These are phyloP conservation scores for Priceomyces carsonii DNA, from an alignment of 805 yeast species.

Conservation along the genomic window DNA sequence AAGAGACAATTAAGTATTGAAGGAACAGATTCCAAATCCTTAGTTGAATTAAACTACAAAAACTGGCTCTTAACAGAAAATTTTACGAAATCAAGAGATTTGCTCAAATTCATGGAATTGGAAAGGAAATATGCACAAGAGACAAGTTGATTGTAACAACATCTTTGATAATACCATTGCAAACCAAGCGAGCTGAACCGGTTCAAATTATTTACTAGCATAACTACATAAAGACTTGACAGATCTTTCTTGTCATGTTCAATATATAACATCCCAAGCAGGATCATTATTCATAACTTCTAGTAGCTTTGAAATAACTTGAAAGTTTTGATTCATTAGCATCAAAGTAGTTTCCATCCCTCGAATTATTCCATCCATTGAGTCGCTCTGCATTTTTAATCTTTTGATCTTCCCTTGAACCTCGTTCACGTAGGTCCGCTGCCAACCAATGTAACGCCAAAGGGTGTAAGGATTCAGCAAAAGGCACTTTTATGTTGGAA, in stretches of 20 bases:
- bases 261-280: conserved; percentile 3
- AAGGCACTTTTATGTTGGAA: conserved; percentile 37
- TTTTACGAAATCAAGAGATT: conserved; percentile 21
- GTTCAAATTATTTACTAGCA: neutral
- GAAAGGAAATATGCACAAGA: conserved; percentile 24
- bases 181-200: neutral
- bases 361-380: conserved; percentile 55
- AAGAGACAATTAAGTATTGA: conserved; percentile 3
- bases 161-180: no score
- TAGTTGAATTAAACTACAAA: conserved; percentile 26
- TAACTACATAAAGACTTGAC: neutral
- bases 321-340: conserved; percentile 45
- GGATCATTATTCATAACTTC: conserved; percentile 25
- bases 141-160: no score
- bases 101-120: conserved; percentile 29
- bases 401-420: conserved; percentile 50
- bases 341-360: conserved; percentile 43
- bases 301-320: conserved; percentile 52
- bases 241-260: conserved; percentile 2
- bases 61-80: conserved; percentile 30
- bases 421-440: conserved; percentile 54
- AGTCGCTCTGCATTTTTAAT: conserved; percentile 41
- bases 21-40: conserved; percentile 11
- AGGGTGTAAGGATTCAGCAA: conserved; percentile 65
- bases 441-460: conserved; percentile 68